A percentile compares a stretch with the other conserved stretches of the same genome.
Evolutionary conservation across 148 eudicot genomes (phyloP).

Genomic region (Rhododendron williamsianum): DNA sequence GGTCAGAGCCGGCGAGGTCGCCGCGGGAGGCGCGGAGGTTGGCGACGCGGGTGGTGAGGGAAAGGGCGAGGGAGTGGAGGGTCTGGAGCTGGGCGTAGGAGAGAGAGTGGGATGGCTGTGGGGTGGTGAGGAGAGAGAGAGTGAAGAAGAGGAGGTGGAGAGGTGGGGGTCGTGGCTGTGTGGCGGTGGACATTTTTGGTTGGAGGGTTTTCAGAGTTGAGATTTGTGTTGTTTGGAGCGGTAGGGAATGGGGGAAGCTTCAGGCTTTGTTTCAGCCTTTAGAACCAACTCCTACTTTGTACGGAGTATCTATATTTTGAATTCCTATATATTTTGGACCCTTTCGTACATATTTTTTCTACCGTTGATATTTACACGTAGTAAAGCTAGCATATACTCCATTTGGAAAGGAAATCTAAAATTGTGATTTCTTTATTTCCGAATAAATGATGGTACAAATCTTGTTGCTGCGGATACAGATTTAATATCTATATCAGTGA

Average conservation of each 20-base stretch:
- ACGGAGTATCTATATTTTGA: too few species aligned
- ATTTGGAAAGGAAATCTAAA: too few species aligned
- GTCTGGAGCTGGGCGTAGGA: slow-evolving; percentile 38
- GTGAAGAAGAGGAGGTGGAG: not conserved
- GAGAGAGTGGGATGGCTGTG: slow-evolving; percentile 15
- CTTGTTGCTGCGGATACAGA: too few species aligned
- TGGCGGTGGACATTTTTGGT: not conserved
- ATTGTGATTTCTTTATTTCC: too few species aligned
- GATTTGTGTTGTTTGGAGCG: not conserved
- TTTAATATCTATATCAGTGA: too few species aligned
- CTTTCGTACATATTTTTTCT: too few species aligned
- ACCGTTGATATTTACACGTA: too few species aligned
- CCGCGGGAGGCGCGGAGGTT: slow-evolving; percentile 65
- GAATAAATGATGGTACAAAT: too few species aligned
- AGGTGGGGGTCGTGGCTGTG: not conserved
- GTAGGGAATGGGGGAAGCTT: not conserved
- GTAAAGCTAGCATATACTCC: too few species aligned
- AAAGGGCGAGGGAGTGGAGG: slow-evolving; percentile 66
- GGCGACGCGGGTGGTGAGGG: slow-evolving; percentile 71
- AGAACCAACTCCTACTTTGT: too few species aligned
- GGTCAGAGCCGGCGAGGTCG: slow-evolving; percentile 48
- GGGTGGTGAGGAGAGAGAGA: slow-evolving; percentile 17
- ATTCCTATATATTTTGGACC: too few species aligned
- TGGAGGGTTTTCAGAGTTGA: not conserved
- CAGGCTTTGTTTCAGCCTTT: too few species aligned